A percentile compares a stretch with the other conserved stretches of the same genome.
These are phyloP conservation scores for Magnaporthiopsis incrustans DNA, from an alignment of 2,329 filamentous ascomycete species.

Conservation along the genomic window DNA sequence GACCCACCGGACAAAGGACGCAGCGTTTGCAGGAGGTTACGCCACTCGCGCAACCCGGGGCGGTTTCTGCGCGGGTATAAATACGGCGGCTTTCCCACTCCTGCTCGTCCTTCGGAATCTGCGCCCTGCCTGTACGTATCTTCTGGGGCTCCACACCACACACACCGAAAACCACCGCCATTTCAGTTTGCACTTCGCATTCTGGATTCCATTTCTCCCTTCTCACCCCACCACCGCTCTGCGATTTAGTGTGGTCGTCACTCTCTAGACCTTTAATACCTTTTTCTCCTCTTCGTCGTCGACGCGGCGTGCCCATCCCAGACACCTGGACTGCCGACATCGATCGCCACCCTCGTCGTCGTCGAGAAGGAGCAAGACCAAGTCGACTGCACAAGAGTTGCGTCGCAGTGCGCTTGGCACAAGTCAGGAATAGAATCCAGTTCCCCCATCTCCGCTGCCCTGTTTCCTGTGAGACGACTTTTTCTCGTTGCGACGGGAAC, in stretches of 20 bases:
- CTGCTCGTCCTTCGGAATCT: not conserved
- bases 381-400: constrained; percentile 18
- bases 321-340: not conserved
- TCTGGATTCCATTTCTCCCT: constrained; percentile 3
- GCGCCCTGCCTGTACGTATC: not conserved
- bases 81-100: not conserved
- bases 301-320: constrained; percentile 1
- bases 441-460: not conserved
- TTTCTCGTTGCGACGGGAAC: constrained; percentile 3
- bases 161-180: not conserved
- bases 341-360: constrained; percentile 3
- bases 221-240: not conserved
- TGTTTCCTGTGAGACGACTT: constrained; percentile 1
- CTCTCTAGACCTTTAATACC: constrained; percentile 9
- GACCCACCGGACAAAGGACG: not conserved
- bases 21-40: not conserved
- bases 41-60: not conserved
- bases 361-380: constrained; percentile 17
- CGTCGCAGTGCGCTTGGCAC: constrained; percentile 12
- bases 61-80: not conserved
- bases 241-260: constrained; percentile 8
- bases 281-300: constrained; percentile 2
- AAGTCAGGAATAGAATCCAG: constrained; percentile 3
- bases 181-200: not conserved
- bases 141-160: not conserved